Evolutionary conservation across 2,329 filamentous ascomycete species (phyloP), one percentile per base, ranked within the genome.

Genomic region (Cephalotrichum gorgonifer): DNA sequence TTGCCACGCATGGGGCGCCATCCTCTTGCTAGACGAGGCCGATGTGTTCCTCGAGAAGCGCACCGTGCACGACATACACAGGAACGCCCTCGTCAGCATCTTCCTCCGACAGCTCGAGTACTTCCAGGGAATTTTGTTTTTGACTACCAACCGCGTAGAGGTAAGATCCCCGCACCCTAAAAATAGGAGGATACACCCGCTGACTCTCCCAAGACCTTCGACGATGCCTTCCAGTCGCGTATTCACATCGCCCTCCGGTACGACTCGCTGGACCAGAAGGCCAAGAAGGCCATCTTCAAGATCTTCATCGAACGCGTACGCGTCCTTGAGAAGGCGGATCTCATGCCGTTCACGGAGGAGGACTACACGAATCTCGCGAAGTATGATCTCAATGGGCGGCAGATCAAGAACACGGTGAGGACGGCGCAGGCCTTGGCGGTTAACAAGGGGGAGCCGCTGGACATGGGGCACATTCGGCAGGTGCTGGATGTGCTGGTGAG

Each of bases 171-270:
- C 20, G 3, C 6, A 14, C 22, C 23, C 25, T 31, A 9, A 14
- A 31, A 31, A 9, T 31, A 4, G 11, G 30, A 11, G 12, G 17
- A n/a, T n/a, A n/a, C n/a, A 47, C 33, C 17, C 30, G 20, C 31
- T 38, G 20, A 26, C 25, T 20, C n/a, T 5, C n/a, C n/a, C 8
- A 50, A 83, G 69, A 90, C 86, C 0, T 94, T 95, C 58, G 89
- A 95, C 57, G 87, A 93, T 53, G 89, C 89, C 1, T 95, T 95
- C 72, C 86, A 93, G 61, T 87, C 82, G 9, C 80, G 89, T 23
- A 94, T 95, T 53, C 88, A 95, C 62, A 83, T 95, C 57, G 86
- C 88, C 0, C 71, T 95, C 8, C 76, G 85, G 26, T 95, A 95
- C 64, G 85, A 86, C 35, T 80, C 85, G 44, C 74, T 95, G 8